Base-by-base conservation (phyloP, 495 filamentous ascomycete genomes). In the Neurospora cerealis region DNA sequence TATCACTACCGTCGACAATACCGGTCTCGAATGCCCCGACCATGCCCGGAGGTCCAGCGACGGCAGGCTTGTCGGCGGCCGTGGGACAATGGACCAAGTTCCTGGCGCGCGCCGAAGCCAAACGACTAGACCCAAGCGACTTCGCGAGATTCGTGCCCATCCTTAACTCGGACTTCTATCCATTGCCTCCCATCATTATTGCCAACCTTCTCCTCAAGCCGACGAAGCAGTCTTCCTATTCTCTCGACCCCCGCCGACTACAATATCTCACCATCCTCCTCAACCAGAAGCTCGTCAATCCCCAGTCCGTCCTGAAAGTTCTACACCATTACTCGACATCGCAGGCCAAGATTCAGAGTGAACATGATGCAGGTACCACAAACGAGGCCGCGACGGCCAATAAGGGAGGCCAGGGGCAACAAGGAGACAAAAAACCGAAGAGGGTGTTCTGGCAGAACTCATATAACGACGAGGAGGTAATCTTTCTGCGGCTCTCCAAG, bases 241-340 rank as follows among this genome's bases (percentile, higher is more conserved):
- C 82, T 73, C 87, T 91, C 80, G 92, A 94, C 75, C 89, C 89
- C 32, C 85, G 91, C 62, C 80, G 92, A 32, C 84, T 86, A 6
- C 83, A 87, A 24, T 95, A 94, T 81, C 79, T 92, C 39, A 85
- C 91, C 78, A 84, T 84, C 17, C 84, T 94, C 37, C 85, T 89
- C 40, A 84, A 86, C 42, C 78, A 82, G 60, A 84, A 85, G 10
- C 78, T 85, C 72, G 82, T 91, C 39, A 87, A 89, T 73, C 82
- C 84, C 6, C 83, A 88, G 0, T 85, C 87, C 10, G 84, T 92
- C 3, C 82, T 94, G 73, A 77, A 80, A n/a, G 86, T 85, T 5
- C 80, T 93, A 4, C 85, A 89, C 75, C 85, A 86, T 54, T 88
- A 89, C 75, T 92, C 91, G 21, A 86, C 84, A 8, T 83, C 84